A percentile compares a stretch with the other conserved stretches of the same genome.
phyloP scores from a whole-genome alignment of 2,329 filamentous ascomycete genomes.

The Alternaria sp. region DNA sequence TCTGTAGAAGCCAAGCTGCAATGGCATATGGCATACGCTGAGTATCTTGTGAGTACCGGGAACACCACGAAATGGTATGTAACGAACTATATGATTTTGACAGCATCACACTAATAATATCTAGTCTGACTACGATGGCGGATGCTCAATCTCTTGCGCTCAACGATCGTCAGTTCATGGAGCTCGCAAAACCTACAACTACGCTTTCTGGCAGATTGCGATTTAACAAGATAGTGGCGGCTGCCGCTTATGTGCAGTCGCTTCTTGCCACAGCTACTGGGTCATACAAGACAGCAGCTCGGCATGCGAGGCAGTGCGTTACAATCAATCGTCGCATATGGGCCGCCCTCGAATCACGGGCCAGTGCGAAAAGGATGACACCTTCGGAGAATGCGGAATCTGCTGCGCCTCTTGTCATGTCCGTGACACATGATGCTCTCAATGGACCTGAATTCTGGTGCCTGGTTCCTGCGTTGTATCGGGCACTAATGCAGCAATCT shows the following conservation, averaged over 20 bases:
- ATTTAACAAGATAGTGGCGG: slow-evolving; percentile 64
- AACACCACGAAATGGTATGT: slow-evolving; percentile 67
- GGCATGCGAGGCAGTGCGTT: slow-evolving; percentile 59
- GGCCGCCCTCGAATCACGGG: slow-evolving; percentile 60
- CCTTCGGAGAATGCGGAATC: slow-evolving; percentile 23
- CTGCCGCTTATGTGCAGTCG: slow-evolving; percentile 72
- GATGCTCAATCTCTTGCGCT: slow-evolving; percentile 41
- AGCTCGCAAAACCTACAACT: slow-evolving; percentile 41
- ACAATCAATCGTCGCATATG: slow-evolving; percentile 61
- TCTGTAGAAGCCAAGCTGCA: slow-evolving; percentile 60
- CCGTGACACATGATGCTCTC: slow-evolving; percentile 55
- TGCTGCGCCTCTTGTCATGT: slow-evolving; percentile 46
- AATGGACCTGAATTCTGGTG: slow-evolving; percentile 80
- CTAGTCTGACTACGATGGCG: slow-evolving; percentile 41
- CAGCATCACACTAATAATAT: slow-evolving; percentile 21
- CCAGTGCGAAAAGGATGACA: slow-evolving; percentile 28
- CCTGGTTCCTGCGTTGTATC: slow-evolving; percentile 76
- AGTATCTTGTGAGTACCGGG: slow-evolving; percentile 75
- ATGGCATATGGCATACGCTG: slow-evolving; percentile 76
- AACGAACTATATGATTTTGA: background rate
- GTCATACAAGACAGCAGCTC: slow-evolving; percentile 56
- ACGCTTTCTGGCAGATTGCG: slow-evolving; percentile 47
- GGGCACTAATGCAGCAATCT: slow-evolving; percentile 76
- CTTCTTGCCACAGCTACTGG: slow-evolving; percentile 68
- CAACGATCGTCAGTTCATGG: slow-evolving; percentile 39